These are phyloP conservation scores for Salvia miltiorrhiza DNA, from an alignment of 257 asterid genomes.

Conservation along the genomic window DNA sequence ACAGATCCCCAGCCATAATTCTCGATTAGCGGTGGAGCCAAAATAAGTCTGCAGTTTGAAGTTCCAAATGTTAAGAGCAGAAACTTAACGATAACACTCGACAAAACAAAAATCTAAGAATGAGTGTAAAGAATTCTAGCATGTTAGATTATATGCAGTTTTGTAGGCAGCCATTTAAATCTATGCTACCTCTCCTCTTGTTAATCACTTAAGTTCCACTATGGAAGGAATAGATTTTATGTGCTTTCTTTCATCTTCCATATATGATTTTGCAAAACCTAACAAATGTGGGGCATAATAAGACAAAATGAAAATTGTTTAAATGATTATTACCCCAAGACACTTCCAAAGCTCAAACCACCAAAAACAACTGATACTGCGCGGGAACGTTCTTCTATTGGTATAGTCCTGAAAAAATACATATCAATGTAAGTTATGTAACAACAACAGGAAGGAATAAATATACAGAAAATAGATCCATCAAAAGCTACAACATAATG, in stretches of 20 bases:
- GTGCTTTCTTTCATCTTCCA: constrained; percentile 6
- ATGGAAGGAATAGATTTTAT: neutral
- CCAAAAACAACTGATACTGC: constrained; percentile 97
- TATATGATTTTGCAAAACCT: neutral
- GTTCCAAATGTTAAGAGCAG: constrained; percentile 10
- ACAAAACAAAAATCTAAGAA: neutral
- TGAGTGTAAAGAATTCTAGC: neutral
- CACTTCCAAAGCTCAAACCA: constrained; percentile 97
- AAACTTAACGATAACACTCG: neutral
- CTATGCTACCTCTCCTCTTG: constrained; percentile 12
- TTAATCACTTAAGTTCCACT: constrained; percentile 31
- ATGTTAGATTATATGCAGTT: neutral
- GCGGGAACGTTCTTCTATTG: constrained; percentile 89
- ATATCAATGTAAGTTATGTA: neutral
- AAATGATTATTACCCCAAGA: constrained; percentile 60
- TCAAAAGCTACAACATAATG: neutral
- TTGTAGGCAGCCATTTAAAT: neutral
- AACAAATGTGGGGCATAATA: constrained; percentile 9
- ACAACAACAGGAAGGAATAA: neutral
- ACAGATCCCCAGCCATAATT: constrained; percentile 93
- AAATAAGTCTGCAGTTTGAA: constrained; percentile 70
- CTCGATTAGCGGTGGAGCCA: constrained; percentile 87
- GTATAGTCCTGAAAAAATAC: constrained; percentile 69
- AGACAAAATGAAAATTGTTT: neutral
- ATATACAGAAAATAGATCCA: neutral